phyloP scores from a whole-genome alignment of 1,139 yeast species.

The Candida sp. region DNA sequence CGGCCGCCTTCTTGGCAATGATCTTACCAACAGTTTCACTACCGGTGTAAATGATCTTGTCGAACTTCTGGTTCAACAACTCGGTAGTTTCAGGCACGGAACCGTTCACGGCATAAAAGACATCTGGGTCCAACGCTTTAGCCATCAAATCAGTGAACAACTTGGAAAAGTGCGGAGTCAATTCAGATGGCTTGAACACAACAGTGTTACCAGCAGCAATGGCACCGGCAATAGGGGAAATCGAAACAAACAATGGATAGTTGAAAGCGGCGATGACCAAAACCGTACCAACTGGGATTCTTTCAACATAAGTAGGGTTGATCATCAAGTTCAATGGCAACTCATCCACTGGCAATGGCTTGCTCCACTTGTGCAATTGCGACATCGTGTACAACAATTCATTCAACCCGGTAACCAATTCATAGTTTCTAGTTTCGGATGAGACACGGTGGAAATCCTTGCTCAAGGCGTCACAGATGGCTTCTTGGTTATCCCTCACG shows the following conservation, averaged over 20 bases:
- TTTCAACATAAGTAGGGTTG: conserved; percentile 56
- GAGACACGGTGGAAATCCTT: conserved; percentile 70
- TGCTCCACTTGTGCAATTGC: conserved; percentile 63
- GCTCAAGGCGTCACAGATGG: conserved; percentile 60
- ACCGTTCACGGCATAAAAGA: conserved; percentile 72
- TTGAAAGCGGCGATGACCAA: conserved; percentile 85
- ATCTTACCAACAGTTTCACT: conserved; percentile 75
- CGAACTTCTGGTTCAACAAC: conserved; percentile 69
- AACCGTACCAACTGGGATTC: conserved; percentile 76
- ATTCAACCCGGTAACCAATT: conserved; percentile 46
- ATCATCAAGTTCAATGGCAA: conserved; percentile 50
- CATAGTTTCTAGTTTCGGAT: conserved; percentile 64
- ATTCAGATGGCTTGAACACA: conserved; percentile 79
- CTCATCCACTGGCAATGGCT: conserved; percentile 50
- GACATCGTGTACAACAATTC: conserved; percentile 67
- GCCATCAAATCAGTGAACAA: conserved; percentile 58
- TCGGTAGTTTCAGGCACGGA: conserved; percentile 69
- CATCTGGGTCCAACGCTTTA: conserved; percentile 55
- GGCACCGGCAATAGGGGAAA: conserved; percentile 78
- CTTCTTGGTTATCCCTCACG: conserved; percentile 61
- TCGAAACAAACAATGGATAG: conserved; percentile 71
- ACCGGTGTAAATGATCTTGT: conserved; percentile 88
- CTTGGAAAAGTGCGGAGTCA: conserved; percentile 63
- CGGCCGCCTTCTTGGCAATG: conserved; percentile 81
- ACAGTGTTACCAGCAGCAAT: conserved; percentile 91